Conservation (phyloP, 2,329 filamentous ascomycete species). For the Exophiala aquamarina region DNA sequence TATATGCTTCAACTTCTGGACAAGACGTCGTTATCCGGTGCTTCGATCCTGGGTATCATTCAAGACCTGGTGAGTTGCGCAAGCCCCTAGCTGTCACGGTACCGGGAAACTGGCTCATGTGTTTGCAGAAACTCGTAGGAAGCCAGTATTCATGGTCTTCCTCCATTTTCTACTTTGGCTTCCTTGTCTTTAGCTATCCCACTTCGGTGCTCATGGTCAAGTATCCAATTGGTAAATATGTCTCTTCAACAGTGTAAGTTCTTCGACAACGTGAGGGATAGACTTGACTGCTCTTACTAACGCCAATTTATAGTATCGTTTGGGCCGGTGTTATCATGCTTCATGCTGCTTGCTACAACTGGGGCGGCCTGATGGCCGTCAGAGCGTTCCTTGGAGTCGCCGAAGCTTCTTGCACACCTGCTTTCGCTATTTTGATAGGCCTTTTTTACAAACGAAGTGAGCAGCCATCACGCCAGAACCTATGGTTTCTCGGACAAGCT, state of each 20-base stretch:
- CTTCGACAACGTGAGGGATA: no score
- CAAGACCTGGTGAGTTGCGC: background rate
- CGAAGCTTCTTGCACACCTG: slow-evolving; percentile 32
- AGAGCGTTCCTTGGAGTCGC: slow-evolving; percentile 50
- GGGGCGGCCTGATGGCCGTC: slow-evolving; percentile 48
- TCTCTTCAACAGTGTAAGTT: background rate
- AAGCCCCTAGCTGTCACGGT: no score
- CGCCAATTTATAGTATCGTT: background rate
- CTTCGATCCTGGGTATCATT: background rate
- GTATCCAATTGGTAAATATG: background rate
- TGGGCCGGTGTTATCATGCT: background rate
- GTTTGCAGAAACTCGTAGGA: background rate
- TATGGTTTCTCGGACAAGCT: background rate
- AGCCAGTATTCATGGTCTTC: background rate
- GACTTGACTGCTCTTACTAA: background rate
- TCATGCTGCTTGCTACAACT: slow-evolving; percentile 40
- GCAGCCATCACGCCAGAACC: background rate
- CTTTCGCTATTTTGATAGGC: background rate
- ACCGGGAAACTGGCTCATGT: no score
- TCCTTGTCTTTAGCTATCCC: background rate
- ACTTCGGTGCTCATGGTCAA: background rate
- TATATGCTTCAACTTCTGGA: background rate
- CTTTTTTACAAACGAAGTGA: background rate
- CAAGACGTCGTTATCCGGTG: background rate
- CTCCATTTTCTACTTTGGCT: background rate